phyloP scores from a whole-genome alignment of 345 rosid species.

The Moringa oleifera region DNA sequence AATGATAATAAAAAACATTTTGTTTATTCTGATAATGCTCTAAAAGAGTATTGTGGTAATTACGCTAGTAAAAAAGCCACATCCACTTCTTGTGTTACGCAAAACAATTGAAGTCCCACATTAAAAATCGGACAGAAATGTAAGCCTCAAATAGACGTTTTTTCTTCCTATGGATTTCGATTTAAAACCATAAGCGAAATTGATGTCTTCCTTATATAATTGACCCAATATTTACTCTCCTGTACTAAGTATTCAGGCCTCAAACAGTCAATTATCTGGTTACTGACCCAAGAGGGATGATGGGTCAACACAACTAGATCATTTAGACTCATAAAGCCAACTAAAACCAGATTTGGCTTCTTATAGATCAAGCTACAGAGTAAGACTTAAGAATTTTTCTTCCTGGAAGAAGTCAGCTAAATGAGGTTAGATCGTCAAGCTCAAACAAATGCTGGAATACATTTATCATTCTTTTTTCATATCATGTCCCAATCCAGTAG shows the following conservation, averaged over 20 bases:
- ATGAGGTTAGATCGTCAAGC: not conserved
- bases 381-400: not conserved
- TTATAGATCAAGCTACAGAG: not conserved
- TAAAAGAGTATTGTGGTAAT: too few relatives aligned
- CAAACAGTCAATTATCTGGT: not conserved
- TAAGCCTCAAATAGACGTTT: too few relatives aligned
- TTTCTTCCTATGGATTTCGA: too few relatives aligned
- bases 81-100: too few relatives aligned
- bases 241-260: not conserved
- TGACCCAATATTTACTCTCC: not conserved
- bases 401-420: not conserved
- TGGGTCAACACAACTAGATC: not conserved
- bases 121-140: too few relatives aligned
- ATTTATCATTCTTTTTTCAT: not conserved
- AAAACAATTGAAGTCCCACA: too few relatives aligned
- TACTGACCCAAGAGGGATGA: not conserved
- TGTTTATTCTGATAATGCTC: too few relatives aligned
- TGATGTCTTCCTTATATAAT: too few relatives aligned
- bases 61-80: too few relatives aligned
- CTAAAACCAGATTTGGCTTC: not conserved
- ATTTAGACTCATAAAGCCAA: not conserved
- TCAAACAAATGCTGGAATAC: not conserved
- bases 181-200: too few relatives aligned
- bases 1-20: too few relatives aligned
- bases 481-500: not conserved